A percentile compares a stretch with the other conserved stretches of the same genome.
Evolutionary conservation across 2,329 filamentous ascomycete species (phyloP).

Genomic region (Aspergillus aculeatus): DNA sequence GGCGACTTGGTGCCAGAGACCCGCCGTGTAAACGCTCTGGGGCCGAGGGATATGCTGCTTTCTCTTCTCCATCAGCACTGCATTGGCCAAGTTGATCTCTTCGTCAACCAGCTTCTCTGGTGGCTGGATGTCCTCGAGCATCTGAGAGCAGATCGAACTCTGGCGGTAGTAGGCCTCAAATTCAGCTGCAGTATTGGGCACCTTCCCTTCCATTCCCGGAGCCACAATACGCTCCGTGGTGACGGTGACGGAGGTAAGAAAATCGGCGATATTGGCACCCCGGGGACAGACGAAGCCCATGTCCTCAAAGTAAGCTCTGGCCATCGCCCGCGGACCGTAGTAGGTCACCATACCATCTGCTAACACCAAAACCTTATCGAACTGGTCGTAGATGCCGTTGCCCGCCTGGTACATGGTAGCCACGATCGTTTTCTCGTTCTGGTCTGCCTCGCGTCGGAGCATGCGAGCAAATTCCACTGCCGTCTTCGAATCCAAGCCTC

Average conservation of each 20-base stretch:
- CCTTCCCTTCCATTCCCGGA: conserved; percentile 30
- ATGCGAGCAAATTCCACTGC: conserved; percentile 60
- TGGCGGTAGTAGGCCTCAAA: conserved; percentile 53
- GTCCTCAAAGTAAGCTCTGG: conserved; percentile 61
- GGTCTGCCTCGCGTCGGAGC: conserved; percentile 60
- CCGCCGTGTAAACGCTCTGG: conserved; percentile 32
- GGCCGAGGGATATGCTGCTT: conserved; percentile 32
- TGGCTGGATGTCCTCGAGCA: conserved; percentile 48
- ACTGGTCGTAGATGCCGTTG: conserved; percentile 65
- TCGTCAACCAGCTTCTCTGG: conserved; percentile 32
- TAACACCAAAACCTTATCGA: conserved; percentile 67
- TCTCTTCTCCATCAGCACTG: conserved; percentile 31
- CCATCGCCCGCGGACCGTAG: conserved; percentile 59
- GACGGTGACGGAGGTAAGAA: conserved; percentile 63
- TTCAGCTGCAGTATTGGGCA: conserved; percentile 36
- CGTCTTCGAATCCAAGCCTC: conserved; percentile 64
- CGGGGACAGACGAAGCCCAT: conserved; percentile 62
- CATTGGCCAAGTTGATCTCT: conserved; percentile 29
- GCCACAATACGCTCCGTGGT: conserved; percentile 47
- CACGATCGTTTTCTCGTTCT: conserved; percentile 58
- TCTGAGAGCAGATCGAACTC: conserved; percentile 50
- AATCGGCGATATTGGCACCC: conserved; percentile 65
- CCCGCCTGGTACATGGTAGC: conserved; percentile 68
- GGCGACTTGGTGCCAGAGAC: conserved; percentile 41
- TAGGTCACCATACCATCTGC: conserved; percentile 64